Evolutionary conservation across 2,329 filamentous ascomycete species (phyloP), one percentile per base, ranked within the genome.

Genomic region (Chaetomiaceae sp.): DNA sequence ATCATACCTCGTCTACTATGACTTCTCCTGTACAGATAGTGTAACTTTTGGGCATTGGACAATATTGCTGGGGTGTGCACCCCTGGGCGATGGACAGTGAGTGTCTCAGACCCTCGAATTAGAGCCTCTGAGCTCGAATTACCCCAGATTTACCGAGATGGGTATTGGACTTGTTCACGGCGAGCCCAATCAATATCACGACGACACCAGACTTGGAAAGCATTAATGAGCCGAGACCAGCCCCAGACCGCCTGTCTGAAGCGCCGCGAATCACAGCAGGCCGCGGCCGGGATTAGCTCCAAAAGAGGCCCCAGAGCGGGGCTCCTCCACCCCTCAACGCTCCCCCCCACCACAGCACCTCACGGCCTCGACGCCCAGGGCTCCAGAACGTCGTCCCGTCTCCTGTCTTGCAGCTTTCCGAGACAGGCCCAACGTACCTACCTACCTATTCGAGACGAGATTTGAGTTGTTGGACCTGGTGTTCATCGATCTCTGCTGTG

Each of bases 211-310:
- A n/a, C n/a, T n/a, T n/a, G n/a, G n/a, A n/a, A n/a, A 50, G 44
- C 51, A 54, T 54, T 45, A 53, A 52, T 51, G 47, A 57, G 46
- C 47, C 52, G 56, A 56, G 53, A 57, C 55, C 42, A 44, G 43
- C 33, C 50, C 50, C 45, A 53, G 54, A 56, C 54, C 52, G 55
- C 55, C 42, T 52, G 41, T 50, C 44, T 14, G 40, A 34, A 36
- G 41, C 45, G 27, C 22, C 9, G 22, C 50, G 45, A 56, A 59
- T 56, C 55, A 58, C 41, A 53, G 43, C 41, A 38, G 42, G 42
- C 42, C 37, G 19, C 37, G 42, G 38, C 32, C 32, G 6, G 18
- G 19, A 11, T 45, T 52, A 54, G 49, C 48, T 49, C 46, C 51
- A 51, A 56, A 48, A 37, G 42, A 34, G 17, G 22, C 40, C 44